These are phyloP conservation scores for Strobilomyces dryophilus DNA, from an alignment of 768 basidiomycete species.

Conservation along the genomic window DNA sequence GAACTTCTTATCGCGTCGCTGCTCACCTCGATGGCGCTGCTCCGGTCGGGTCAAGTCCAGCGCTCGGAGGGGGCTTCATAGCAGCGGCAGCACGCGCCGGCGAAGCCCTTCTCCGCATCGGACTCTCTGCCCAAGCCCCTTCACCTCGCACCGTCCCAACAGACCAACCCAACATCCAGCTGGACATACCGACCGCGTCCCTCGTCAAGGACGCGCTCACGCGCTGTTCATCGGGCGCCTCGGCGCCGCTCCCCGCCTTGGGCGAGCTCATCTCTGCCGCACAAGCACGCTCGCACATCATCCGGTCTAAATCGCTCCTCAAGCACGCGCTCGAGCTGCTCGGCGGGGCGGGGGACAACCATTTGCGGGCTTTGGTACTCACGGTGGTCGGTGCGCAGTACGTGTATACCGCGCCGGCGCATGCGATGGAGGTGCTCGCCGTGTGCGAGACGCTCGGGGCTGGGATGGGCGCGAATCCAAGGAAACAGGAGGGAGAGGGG, in stretches of 20 bases:
- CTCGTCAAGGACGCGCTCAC: slow-evolving; percentile 27
- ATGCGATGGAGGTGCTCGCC: slow-evolving; percentile 60
- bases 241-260: slow-evolving; percentile 14
- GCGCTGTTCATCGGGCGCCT: slow-evolving; percentile 21
- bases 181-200: slow-evolving; percentile 14
- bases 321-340: slow-evolving; percentile 57
- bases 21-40: slow-evolving; percentile 40
- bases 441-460: slow-evolving; percentile 69
- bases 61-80: slow-evolving; percentile 36
- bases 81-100: slow-evolving; percentile 48
- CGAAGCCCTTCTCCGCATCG: slow-evolving; percentile 48
- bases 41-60: slow-evolving; percentile 22
- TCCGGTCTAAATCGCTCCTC: slow-evolving; percentile 38
- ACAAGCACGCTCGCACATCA: slow-evolving; percentile 21
- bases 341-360: slow-evolving; percentile 60
- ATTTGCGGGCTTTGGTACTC: slow-evolving; percentile 66
- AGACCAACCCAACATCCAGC: slow-evolving; percentile 7
- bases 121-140: slow-evolving; percentile 25
- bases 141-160: not conserved
- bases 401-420: slow-evolving; percentile 62
- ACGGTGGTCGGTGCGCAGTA: slow-evolving; percentile 69
- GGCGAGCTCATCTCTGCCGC: slow-evolving; percentile 19
- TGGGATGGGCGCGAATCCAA: slow-evolving; percentile 50
- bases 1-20: slow-evolving; percentile 61
- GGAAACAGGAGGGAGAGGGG: slow-evolving; percentile 12